A percentile compares a stretch with the other conserved stretches of the same genome.
Conservation (phyloP, 768 basidiomycete species). For the Russula griseocarnosa region DNA sequence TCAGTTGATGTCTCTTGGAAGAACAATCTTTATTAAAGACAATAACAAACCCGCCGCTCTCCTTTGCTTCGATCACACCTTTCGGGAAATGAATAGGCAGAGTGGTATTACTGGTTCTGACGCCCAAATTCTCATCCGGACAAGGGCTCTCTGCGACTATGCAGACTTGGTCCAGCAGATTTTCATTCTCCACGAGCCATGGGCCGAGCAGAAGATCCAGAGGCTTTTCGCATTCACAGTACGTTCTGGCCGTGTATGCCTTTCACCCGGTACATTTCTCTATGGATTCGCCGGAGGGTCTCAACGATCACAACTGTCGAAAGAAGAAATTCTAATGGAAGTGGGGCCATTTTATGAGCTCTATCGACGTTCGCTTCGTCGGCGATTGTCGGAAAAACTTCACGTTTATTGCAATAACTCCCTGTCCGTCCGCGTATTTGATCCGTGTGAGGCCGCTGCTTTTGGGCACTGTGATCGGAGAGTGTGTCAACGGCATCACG, state of each 20-base stretch:
- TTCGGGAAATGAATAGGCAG: not conserved
- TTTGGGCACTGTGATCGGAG: slow-evolving; percentile 10
- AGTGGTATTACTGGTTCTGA: not conserved
- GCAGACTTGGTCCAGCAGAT: slow-evolving; percentile 1
- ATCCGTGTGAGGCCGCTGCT: slow-evolving; percentile 16
- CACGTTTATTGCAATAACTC: slow-evolving; percentile 10
- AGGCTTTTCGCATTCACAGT: slow-evolving; percentile 18
- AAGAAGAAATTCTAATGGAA: slow-evolving; percentile 6
- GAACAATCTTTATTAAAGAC: not conserved
- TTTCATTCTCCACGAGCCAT: slow-evolving; percentile 1
- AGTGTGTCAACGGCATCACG: slow-evolving; percentile 16
- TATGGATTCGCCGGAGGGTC: not conserved
- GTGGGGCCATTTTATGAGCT: slow-evolving; percentile 6
- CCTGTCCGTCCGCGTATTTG: slow-evolving; percentile 12
- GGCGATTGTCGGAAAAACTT: slow-evolving; percentile 15
- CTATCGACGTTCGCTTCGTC: slow-evolving; percentile 1
- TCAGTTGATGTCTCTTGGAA: slow-evolving; percentile 2
- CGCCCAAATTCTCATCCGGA: not conserved
- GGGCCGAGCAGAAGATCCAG: not conserved
- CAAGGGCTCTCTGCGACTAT: slow-evolving; percentile 11
- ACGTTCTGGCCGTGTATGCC: slow-evolving; percentile 12
- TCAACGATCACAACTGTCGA: not conserved
- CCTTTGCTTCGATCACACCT: slow-evolving; percentile 22
- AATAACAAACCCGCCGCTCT: slow-evolving; percentile 18
- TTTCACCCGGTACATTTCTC: slow-evolving; percentile 15